Base-by-base conservation (phyloP, 805 yeast genomes). In the Teunomyces funiuensis region DNA sequence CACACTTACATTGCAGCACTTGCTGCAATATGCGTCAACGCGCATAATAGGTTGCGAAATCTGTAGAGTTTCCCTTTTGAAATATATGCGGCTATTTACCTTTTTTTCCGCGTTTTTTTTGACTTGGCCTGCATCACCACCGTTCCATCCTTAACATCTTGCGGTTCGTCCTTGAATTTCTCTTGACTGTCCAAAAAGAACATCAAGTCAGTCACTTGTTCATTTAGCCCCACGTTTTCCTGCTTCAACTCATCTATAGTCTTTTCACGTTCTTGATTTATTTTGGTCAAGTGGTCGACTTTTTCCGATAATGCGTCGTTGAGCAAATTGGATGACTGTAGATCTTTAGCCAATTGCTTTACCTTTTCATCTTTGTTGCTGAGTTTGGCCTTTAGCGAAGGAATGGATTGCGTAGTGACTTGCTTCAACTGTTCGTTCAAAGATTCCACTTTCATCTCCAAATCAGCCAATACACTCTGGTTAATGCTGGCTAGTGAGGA, bases 191-290 rank as follows among this genome's bases (percentile, higher is more conserved):
- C 91, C 28, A 88, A 61, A 54, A 71, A 87, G 47, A 87, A 84
- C 96, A 89, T 86, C 40, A 88, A 59, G 58, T 88, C 96, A 20
- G 73, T 77, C 3, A 80, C 80, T 56, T 84, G 87, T 29, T 82
- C 88, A 33, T 72, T 58, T 22, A 83, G 55, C 2, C 79, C 86
- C 8, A 55, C 57, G 9, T 76, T 80, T 36, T 73, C 65, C 2
- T 44, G 44, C 31, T 63, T 60, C 19, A 80, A 42, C 15, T 51
- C 54, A 14, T 43, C 45, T 8, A 57, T 45, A 25, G 48, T 41
- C 7, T 48, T 43, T 11, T 60, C 51, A 29, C 71, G 69, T 15
- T 54, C 42, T 45, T 47, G 50, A 22, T 58, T 59, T 17, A 53
- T 42, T 16, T 51, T 53, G 9, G 66, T 52, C 13, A 69, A 41